Evolutionary conservation across 805 yeast species (phyloP).

Genomic region (Ogataea haglerorum): DNA sequence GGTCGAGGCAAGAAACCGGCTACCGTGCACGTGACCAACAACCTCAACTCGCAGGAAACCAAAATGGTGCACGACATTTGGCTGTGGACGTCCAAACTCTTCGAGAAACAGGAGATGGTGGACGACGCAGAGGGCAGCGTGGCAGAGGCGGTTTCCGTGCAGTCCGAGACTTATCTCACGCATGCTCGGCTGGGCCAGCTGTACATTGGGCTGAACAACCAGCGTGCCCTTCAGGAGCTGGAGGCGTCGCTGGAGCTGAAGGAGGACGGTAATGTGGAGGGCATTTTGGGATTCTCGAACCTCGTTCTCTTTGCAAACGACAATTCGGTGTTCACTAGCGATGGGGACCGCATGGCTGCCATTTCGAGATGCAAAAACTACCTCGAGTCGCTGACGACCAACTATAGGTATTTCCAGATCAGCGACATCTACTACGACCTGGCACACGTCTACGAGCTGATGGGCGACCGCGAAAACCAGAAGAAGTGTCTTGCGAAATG

Average conservation of each 20-base stretch:
- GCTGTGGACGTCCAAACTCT: slow-evolving; percentile 70
- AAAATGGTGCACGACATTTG: slow-evolving; percentile 58
- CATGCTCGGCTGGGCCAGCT: slow-evolving; percentile 48
- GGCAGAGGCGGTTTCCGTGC: slow-evolving; percentile 60
- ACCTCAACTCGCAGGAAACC: slow-evolving; percentile 27
- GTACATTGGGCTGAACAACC: slow-evolving; percentile 31
- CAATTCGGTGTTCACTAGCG: slow-evolving; percentile 42
- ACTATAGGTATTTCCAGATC: slow-evolving; percentile 40
- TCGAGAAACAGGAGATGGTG: slow-evolving; percentile 49
- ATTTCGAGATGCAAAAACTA: slow-evolving; percentile 51
- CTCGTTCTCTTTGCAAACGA: slow-evolving; percentile 37
- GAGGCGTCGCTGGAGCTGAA: slow-evolving; percentile 56
- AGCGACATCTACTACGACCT: slow-evolving; percentile 70
- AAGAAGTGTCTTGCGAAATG: slow-evolving; percentile 57
- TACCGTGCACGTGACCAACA: slow-evolving; percentile 3
- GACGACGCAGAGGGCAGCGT: slow-evolving; percentile 70
- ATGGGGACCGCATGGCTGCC: slow-evolving; percentile 57
- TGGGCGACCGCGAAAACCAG: slow-evolving; percentile 45
- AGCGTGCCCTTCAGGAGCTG: slow-evolving; percentile 56
- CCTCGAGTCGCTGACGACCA: slow-evolving; percentile 38
- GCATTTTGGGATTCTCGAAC: slow-evolving; percentile 53
- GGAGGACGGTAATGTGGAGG: slow-evolving; percentile 44
- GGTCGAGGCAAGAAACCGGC: slow-evolving; percentile 16
- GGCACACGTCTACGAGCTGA: slow-evolving; percentile 60
- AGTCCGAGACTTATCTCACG: slow-evolving; percentile 45